A percentile compares a stretch with the other conserved stretches of the same genome.
Conservation (phyloP, 179 eudicot species). For the Carnegiea gigantea region DNA sequence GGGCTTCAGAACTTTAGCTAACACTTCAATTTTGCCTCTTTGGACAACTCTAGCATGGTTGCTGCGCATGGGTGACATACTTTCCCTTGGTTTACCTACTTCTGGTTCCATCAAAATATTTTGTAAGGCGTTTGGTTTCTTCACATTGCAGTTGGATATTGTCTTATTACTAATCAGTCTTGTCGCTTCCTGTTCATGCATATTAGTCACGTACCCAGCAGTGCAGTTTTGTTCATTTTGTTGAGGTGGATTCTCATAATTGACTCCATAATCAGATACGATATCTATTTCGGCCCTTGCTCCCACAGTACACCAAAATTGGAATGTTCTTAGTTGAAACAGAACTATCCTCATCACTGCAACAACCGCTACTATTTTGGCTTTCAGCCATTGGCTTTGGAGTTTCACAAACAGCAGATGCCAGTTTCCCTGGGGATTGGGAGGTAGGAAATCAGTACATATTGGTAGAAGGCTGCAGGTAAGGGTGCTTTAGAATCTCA, state of each 20-base stretch:
- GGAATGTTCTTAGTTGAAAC: not conserved
- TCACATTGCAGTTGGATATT: no score
- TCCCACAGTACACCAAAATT: not conserved
- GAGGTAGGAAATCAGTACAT: not conserved
- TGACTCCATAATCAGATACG: no score
- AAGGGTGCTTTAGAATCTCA: slow-evolving; percentile 84
- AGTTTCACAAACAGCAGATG: not conserved
- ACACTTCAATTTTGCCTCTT: not conserved
- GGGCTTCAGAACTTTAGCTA: not conserved
- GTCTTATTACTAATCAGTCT: no score
- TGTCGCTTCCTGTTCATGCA: no score
- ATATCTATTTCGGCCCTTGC: no score
- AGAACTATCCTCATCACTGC: not conserved
- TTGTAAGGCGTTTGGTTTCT: no score
- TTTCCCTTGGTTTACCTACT: no score
- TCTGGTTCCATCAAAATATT: no score
- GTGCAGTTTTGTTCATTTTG: no score
- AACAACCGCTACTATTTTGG: not conserved
- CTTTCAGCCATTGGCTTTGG: not conserved
- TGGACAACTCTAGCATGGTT: not conserved
- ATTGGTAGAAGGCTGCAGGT: slow-evolving; percentile 49
- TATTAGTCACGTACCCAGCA: no score
- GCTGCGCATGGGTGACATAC: not conserved
- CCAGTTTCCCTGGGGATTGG: not conserved
- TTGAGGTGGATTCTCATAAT: no score